Evolutionary conservation across 2,329 filamentous ascomycete genomes (phyloP).

Genomic region (Trichophyton mentagrophytes): DNA sequence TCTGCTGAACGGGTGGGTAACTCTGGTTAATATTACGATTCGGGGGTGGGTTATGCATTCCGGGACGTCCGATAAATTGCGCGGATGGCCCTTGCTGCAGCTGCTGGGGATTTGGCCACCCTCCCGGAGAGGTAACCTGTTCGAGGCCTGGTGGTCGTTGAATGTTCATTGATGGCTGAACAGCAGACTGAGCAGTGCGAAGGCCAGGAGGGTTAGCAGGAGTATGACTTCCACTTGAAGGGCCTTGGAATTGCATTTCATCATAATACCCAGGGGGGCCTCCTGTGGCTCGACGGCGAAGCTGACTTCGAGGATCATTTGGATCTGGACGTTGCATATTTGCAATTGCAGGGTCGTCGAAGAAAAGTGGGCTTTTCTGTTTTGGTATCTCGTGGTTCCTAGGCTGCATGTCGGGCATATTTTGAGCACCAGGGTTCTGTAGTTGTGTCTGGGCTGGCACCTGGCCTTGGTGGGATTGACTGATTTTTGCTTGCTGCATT

Average conservation of each 20-base stretch:
- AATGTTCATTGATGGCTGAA: conserved; percentile 27
- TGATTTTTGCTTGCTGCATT: conserved; percentile 50
- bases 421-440: conserved; percentile 21
- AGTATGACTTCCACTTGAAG: conserved; percentile 22
- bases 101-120: conserved; percentile 28
- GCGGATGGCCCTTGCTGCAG: conserved; percentile 22
- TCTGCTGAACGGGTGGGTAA: conserved; percentile 23
- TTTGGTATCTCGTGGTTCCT: conserved; percentile 21
- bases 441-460: conserved; percentile 21
- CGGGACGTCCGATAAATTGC: conserved; percentile 28
- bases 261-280: conserved; percentile 31
- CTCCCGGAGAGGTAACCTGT: conserved; percentile 29
- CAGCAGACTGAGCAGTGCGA: conserved; percentile 23
- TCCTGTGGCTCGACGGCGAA: conserved; percentile 27
- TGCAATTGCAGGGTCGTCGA: conserved; percentile 34
- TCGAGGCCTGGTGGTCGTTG: conserved; percentile 35
- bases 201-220: conserved; percentile 25
- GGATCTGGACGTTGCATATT: conserved; percentile 29
- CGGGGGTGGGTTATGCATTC: conserved; percentile 20
- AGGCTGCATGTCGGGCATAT: conserved; percentile 24
- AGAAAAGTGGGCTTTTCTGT: conserved; percentile 27
- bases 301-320: conserved; percentile 20
- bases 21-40: conserved; percentile 24
- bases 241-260: conserved; percentile 25
- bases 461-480: conserved; percentile 17